Evolutionary conservation across 208 protist species (phyloP).

Genomic region (Trypanosoma boissoni): DNA sequence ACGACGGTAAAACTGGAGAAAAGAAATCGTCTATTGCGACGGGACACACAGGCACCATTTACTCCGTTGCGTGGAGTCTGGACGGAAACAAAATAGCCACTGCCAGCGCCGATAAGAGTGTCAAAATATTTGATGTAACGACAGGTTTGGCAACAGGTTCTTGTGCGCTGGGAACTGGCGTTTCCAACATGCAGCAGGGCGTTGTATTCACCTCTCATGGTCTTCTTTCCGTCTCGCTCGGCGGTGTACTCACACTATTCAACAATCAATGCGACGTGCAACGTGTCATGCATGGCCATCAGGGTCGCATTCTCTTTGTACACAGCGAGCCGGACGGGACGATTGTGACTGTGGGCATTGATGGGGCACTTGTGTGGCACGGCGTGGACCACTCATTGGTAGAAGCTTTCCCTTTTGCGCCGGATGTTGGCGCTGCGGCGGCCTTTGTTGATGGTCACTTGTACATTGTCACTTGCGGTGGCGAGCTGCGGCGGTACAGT

Average conservation of each 20-base stretch:
- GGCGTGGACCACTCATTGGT: background rate
- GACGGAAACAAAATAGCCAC: conserved; percentile 34
- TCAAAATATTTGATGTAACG: conserved; percentile 27
- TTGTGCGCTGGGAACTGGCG: conserved; percentile 23
- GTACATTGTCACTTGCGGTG: conserved; percentile 26
- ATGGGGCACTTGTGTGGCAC: conserved; percentile 27
- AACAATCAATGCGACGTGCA: conserved; percentile 16
- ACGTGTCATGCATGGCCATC: conserved; percentile 25
- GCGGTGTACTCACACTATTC: conserved; percentile 31
- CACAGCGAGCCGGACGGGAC: conserved; percentile 10
- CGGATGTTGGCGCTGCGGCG: conserved; percentile 13
- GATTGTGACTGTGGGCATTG: conserved; percentile 34
- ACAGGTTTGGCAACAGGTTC: conserved; percentile 7
- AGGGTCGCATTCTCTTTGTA: conserved; percentile 33
- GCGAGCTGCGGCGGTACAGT: conserved; percentile 17
- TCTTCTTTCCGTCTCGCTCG: conserved; percentile 29
- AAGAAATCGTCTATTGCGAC: conserved; percentile 20
- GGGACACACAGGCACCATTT: conserved; percentile 46
- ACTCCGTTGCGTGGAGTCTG: conserved; percentile 37
- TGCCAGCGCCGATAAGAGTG: conserved; percentile 43
- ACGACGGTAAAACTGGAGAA: conserved; percentile 53
- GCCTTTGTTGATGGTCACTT: conserved; percentile 13
- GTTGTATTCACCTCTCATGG: conserved; percentile 27
- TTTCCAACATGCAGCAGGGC: conserved; percentile 45
- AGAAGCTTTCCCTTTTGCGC: conserved; percentile 1